phyloP scores from a whole-genome alignment of 2,329 filamentous ascomycete genomes.

The Didymella pinodella region DNA sequence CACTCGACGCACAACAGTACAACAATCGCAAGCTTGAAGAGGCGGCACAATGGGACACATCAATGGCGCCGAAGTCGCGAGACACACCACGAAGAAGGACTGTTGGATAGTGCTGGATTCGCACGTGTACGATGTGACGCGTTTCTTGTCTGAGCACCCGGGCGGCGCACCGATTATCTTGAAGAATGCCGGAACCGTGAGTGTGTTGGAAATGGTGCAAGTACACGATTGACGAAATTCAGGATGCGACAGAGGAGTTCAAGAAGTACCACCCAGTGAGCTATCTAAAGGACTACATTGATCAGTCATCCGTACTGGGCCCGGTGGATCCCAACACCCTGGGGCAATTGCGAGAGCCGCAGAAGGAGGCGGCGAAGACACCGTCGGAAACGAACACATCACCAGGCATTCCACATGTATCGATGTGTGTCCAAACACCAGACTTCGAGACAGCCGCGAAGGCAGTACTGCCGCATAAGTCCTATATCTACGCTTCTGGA shows the following conservation, averaged over 20 bases:
- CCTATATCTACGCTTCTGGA: constrained; percentile 46
- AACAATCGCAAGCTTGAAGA: not conserved
- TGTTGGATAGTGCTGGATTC: constrained; percentile 74
- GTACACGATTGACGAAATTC: constrained; percentile 11
- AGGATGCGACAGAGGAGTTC: constrained; percentile 49
- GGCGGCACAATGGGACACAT: constrained; percentile 32
- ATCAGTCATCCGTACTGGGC: constrained; percentile 37
- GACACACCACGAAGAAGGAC: constrained; percentile 44
- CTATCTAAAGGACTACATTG: constrained; percentile 43
- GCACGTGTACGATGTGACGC: constrained; percentile 71
- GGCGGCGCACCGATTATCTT: constrained; percentile 60
- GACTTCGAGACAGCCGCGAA: constrained; percentile 48
- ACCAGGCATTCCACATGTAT: constrained; percentile 41
- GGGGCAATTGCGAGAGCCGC: constrained; percentile 34
- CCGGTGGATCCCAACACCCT: constrained; percentile 45
- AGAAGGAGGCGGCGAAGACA: constrained; percentile 32
- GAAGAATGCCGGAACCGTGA: constrained; percentile 55
- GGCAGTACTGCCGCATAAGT: constrained; percentile 43
- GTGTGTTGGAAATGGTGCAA: constrained; percentile 20
- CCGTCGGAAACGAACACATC: constrained; percentile 29
- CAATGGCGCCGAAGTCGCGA: constrained; percentile 46
- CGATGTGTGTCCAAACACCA: constrained; percentile 40
- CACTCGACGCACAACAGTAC: constrained; percentile 9
- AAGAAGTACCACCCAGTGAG: constrained; percentile 47
- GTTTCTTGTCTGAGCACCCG: constrained; percentile 68